Percentiles rank a stretch among this genome's conserved stretches.
These are phyloP conservation scores for Xylariaceae sp. DNA, from an alignment of 2,329 filamentous ascomycete genomes.

Conservation along the genomic window DNA sequence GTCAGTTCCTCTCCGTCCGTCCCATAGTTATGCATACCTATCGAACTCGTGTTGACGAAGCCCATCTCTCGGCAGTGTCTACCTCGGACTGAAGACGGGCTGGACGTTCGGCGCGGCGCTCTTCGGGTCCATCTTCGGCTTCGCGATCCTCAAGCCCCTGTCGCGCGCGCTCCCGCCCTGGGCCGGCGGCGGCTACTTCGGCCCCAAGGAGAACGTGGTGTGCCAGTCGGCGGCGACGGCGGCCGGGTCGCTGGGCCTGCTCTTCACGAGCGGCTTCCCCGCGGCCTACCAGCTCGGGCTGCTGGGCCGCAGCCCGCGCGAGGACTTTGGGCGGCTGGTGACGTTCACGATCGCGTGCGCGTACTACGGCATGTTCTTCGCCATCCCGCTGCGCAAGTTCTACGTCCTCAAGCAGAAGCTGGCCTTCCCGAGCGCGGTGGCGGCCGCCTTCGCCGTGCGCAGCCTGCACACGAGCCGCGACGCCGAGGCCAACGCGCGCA, in stretches of 20 bases:
- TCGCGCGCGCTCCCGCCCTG: slow-evolving; percentile 35
- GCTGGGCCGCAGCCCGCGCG: slow-evolving; percentile 34
- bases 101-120: slow-evolving; percentile 38
- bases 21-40: slow-evolving; percentile 46
- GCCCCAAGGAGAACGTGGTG: slow-evolving; percentile 51
- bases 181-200: slow-evolving; percentile 40
- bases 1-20: no score
- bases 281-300: slow-evolving; percentile 47
- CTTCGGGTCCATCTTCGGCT: slow-evolving; percentile 46
- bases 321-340: slow-evolving; percentile 51
- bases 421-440: slow-evolving; percentile 51
- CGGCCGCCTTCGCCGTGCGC: slow-evolving; percentile 51
- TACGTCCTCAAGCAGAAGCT: slow-evolving; percentile 57
- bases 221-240: slow-evolving; percentile 47
- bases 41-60: slow-evolving; percentile 7
- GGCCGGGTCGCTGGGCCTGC: slow-evolving; percentile 43
- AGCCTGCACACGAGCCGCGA: slow-evolving; percentile 49
- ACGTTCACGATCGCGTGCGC: slow-evolving; percentile 54
- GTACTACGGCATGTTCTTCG: slow-evolving; percentile 58
- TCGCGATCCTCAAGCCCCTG: slow-evolving; percentile 44
- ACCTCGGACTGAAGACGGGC: slow-evolving; percentile 35
- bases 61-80: slow-evolving; percentile 3
- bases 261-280: slow-evolving; percentile 49
- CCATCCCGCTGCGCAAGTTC: slow-evolving; percentile 57
- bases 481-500: slow-evolving; percentile 42